These are phyloP conservation scores for Vaccinium vitisidaea DNA, from an alignment of 148 eudicot genomes.

Conservation along the genomic window DNA sequence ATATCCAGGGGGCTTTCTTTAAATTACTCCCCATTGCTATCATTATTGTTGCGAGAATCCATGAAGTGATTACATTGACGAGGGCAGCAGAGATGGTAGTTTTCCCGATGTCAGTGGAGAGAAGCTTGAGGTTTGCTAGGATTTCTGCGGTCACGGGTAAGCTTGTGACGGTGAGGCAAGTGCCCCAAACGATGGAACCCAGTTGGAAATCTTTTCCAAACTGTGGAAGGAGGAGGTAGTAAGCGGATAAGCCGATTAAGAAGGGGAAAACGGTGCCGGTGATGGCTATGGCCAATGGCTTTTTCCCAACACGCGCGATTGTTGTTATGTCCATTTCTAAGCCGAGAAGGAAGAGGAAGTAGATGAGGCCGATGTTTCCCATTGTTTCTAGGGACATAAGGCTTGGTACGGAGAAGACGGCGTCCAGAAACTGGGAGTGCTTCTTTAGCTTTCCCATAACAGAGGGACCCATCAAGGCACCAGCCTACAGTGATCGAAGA, in stretches of 20 bases:
- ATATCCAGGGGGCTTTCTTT: background rate
- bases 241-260: constrained; percentile 5
- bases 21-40: background rate
- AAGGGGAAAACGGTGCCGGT: constrained; percentile 23
- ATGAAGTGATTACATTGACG: constrained; percentile 19
- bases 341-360: constrained; percentile 22
- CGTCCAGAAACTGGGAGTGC: background rate
- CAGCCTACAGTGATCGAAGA: constrained; percentile 19
- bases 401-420: constrained; percentile 16
- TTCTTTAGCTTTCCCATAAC: constrained; percentile 11
- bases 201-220: background rate
- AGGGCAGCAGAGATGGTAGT: constrained; percentile 19
- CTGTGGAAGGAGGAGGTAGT: background rate
- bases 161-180: constrained; percentile 23
- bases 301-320: constrained; percentile 10
- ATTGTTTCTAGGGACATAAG: constrained; percentile 22
- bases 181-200: constrained; percentile 27
- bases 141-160: constrained; percentile 15
- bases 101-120: constrained; percentile 27
- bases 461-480: constrained; percentile 17
- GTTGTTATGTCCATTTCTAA: constrained; percentile 23
- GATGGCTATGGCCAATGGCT: constrained; percentile 15
- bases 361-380: constrained; percentile 27
- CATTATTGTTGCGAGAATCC: constrained; percentile 12
- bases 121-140: constrained; percentile 23